phyloP scores from a whole-genome alignment of 441 rosid genomes.

The Pelargonium australe region DNA sequence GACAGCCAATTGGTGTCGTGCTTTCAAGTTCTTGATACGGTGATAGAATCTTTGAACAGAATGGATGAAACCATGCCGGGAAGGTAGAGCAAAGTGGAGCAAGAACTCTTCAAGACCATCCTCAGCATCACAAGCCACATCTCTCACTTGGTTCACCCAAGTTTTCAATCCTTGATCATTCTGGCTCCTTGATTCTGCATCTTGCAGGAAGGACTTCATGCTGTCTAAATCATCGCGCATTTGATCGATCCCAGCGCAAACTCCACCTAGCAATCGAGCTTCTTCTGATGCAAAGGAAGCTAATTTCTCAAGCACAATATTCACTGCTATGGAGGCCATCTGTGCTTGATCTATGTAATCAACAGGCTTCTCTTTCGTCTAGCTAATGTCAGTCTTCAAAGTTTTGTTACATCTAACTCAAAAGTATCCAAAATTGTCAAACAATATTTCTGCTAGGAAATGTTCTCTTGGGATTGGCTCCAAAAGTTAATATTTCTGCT shows the following conservation, averaged over 20 bases:
- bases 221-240: background rate
- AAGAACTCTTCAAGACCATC: background rate
- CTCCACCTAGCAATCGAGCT: background rate
- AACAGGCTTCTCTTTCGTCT: too few relatives aligned
- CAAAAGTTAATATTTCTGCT: too few relatives aligned
- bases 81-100: background rate
- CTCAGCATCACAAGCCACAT: background rate
- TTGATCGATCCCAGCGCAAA: background rate
- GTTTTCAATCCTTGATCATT: background rate
- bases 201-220: background rate
- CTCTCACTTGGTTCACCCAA: constrained; percentile 1
- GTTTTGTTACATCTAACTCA: too few relatives aligned
- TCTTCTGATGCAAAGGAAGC: background rate
- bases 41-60: background rate
- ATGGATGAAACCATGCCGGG: background rate
- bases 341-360: background rate
- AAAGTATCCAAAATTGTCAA: too few relatives aligned
- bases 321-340: background rate
- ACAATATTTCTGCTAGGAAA: too few relatives aligned
- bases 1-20: background rate
- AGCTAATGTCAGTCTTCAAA: too few relatives aligned
- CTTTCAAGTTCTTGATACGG: background rate
- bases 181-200: background rate
- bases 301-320: background rate
- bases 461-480: too few relatives aligned